Evolutionary conservation across 2,329 filamentous ascomycete genomes (phyloP).

Genomic region (Aspergillus brunneoviolaceus): DNA sequence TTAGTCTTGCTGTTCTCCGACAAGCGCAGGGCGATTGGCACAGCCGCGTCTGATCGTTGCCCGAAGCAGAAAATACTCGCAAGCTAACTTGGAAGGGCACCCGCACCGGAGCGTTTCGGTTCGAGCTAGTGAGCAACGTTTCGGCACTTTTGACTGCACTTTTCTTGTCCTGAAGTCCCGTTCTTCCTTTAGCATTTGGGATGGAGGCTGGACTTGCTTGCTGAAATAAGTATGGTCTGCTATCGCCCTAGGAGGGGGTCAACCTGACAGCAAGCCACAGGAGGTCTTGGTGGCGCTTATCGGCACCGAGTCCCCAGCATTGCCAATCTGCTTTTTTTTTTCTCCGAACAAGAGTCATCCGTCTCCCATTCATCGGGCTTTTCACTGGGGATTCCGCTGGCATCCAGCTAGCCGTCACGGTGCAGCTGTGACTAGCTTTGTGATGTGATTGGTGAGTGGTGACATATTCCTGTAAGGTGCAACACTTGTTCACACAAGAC

Average conservation of each 20-base stretch:
- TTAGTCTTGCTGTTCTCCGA: conserved; percentile 17
- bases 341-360: not conserved
- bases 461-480: not conserved
- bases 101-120: conserved; percentile 16
- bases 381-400: not conserved
- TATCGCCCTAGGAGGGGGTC: not conserved
- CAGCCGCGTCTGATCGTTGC: conserved; percentile 23
- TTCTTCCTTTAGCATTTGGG: conserved; percentile 7
- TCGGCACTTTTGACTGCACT: conserved; percentile 15
- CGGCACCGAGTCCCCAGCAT: not conserved
- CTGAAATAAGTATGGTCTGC: conserved; percentile 10
- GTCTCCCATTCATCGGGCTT: conserved; percentile 2
- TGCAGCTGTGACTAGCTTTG: conserved; percentile 6
- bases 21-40: conserved; percentile 17
- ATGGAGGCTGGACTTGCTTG: not conserved
- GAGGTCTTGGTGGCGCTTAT: conserved; percentile 1
- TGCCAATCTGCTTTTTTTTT: not conserved
- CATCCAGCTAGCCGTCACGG: not conserved
- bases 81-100: conserved; percentile 15
- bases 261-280: not conserved
- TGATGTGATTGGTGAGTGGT: not conserved
- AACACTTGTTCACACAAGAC: not conserved
- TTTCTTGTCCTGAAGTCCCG: conserved; percentile 6
- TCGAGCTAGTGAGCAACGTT: conserved; percentile 11
- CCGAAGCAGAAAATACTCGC: conserved; percentile 22